Base-by-base conservation (phyloP, 306 rosid species). In the Prunus campanulata region DNA sequence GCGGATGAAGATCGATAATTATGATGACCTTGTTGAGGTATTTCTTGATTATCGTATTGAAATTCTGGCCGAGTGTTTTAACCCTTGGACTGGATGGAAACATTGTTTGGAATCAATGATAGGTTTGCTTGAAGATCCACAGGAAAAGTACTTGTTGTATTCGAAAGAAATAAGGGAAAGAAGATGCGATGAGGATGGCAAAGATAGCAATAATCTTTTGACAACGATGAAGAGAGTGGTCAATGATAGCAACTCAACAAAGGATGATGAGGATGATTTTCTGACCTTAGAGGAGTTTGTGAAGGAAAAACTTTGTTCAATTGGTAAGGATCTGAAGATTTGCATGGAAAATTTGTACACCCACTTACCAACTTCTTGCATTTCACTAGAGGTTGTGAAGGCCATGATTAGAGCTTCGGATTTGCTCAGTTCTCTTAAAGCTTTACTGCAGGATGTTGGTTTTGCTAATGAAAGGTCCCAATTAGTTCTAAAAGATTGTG, bases 261-360 rank as follows among this genome's bases (percentile, higher is more conserved):
- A 15, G 13, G 56, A 51, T 3, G 19, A 4, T 5, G 19, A 35
- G 25, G 71, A 27, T 42, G 25, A 6, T 64, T 77, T 67, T 65
- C 1, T 71, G 80, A 83, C 82, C n/a, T 73, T 83, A 35, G 82
- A 73, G 66, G 77, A 83, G 54, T 89, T 83, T 82, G 39, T 87
- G 14, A 56, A 50, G 78, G 24, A 56, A 11, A 78, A 20, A 65
- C 82, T 86, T 66, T 15, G 72, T n/a, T 35, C 3, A 42, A 49
- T 82, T 19, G 48, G 25, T 51, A 32, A 72, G 66, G 7, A 44
- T 61, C 74, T 86, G 15, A 15, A 27, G 75, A 20, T 7, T 56
- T 62, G 11, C 65, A 67, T 61, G 35, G 60, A 22, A 66, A 68
- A 22, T 60, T 70, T 86, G 74, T 35, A 6, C 42, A 35, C 42